These are phyloP conservation scores for Iris pallida DNA, from an alignment of 116 monocot species.

Conservation along the genomic window DNA sequence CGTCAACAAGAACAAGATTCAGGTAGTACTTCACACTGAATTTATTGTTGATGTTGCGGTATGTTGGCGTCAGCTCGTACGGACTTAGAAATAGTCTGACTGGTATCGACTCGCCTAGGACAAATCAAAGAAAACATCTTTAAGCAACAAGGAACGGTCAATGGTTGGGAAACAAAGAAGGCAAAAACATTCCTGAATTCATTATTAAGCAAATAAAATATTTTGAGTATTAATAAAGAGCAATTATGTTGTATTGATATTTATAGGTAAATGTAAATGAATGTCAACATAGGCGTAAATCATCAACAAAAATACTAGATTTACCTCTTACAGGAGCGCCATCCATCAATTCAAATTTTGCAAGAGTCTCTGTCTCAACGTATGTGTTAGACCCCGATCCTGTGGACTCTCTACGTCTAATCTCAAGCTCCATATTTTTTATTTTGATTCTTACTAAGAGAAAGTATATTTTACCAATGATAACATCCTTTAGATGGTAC, in stretches of 20 bases:
- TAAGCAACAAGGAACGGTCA: too few relatives aligned
- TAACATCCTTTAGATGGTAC: conserved; percentile 94
- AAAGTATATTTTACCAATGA: conserved; percentile 94
- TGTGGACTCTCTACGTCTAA: conserved; percentile 88
- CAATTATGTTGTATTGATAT: too few relatives aligned
- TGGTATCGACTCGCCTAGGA: conserved; percentile 79
- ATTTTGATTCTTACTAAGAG: conserved; percentile 96
- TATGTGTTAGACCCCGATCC: conserved; percentile 87
- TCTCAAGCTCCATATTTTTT: conserved; percentile 97
- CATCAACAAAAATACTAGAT: neutral
- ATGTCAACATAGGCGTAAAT: too few relatives aligned
- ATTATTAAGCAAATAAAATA: too few relatives aligned
- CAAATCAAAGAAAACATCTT: conserved; percentile 8
- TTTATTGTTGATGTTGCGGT: conserved; percentile 97
- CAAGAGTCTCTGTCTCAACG: conserved; percentile 95
- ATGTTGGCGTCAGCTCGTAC: conserved; percentile 88
- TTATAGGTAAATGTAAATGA: too few relatives aligned
- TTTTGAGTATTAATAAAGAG: too few relatives aligned
- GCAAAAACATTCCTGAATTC: too few relatives aligned
- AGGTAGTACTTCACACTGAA: conserved; percentile 94
- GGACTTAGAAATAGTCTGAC: conserved; percentile 80
- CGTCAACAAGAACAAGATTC: conserved; percentile 96
- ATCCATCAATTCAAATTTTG: conserved; percentile 97
- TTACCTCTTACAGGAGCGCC: conserved; percentile 97
- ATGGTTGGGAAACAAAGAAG: too few relatives aligned